Conservation (phyloP, 495 filamentous ascomycete genomes). For the Trichoderma asperelloides region DNA sequence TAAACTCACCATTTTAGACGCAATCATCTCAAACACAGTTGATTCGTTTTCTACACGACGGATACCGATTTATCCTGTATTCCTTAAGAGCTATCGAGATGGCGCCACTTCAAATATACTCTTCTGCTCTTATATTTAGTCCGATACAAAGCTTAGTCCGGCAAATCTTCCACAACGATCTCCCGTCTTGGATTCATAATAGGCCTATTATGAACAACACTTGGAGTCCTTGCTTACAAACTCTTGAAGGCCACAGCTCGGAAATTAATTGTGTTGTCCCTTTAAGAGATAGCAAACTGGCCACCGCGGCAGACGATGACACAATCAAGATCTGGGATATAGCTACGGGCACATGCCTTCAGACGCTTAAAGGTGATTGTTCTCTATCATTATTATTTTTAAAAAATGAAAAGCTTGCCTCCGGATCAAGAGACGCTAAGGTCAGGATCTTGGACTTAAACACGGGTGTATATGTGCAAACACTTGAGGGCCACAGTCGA, state of each 20-base stretch:
- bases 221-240: slow-evolving; percentile 15
- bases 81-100: slow-evolving; percentile 11
- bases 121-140: slow-evolving; percentile 17
- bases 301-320: slow-evolving; percentile 4
- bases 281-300: slow-evolving; percentile 5
- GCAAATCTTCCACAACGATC: not conserved
- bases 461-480: no score
- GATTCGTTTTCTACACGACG: slow-evolving; percentile 11
- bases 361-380: slow-evolving; percentile 15
- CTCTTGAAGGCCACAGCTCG: slow-evolving; percentile 12
- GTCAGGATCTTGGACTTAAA: no score
- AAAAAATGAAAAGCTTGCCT: not conserved
- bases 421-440: no score
- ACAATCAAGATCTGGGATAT: slow-evolving; percentile 21
- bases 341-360: slow-evolving; percentile 14
- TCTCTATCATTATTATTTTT: no score
- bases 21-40: not conserved
- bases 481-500: slow-evolving; percentile 14
- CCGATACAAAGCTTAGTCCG: not conserved
- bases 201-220: not conserved
- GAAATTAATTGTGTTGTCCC: slow-evolving; percentile 11
- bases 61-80: slow-evolving; percentile 12
- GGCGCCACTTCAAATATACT: slow-evolving; percentile 16
- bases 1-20: not conserved
- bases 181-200: slow-evolving; percentile 4